phyloP scores from a whole-genome alignment of 805 yeast species.

The Clavispora phyllophila region DNA sequence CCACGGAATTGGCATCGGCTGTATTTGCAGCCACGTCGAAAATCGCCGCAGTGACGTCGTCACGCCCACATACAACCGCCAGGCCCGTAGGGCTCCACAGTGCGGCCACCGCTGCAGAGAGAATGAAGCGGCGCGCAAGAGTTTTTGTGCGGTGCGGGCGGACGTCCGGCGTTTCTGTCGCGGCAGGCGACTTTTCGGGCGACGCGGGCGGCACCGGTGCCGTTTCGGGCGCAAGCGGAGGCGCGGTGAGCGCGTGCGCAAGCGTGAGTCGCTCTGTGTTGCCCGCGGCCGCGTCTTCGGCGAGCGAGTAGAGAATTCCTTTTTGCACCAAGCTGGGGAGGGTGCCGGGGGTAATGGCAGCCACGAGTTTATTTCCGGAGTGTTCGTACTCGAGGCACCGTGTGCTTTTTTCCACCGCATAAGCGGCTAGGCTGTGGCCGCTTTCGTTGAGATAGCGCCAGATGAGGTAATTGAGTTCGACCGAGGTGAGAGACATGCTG shows the following conservation, averaged over 20 bases:
- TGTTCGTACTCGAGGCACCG: constrained; percentile 52
- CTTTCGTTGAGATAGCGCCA: constrained; percentile 92
- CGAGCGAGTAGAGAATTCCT: constrained; percentile 74
- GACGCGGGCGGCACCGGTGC: constrained; percentile 44
- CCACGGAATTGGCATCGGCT: too few species aligned
- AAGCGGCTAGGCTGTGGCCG: constrained; percentile 72
- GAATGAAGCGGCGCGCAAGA: neutral
- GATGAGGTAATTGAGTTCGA: constrained; percentile 81
- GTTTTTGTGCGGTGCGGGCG: neutral
- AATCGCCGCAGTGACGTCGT: constrained; percentile 44
- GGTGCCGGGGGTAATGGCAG: constrained; percentile 68
- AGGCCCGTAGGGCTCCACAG: constrained; percentile 54
- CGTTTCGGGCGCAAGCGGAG: constrained; percentile 50
- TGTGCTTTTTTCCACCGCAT: constrained; percentile 74
- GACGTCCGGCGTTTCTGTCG: neutral
- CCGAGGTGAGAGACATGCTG: constrained; percentile 78
- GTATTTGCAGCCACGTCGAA: constrained; percentile 25
- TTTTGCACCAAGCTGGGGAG: constrained; percentile 78
- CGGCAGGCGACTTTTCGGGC: constrained; percentile 14
- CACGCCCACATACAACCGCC: constrained; percentile 53
- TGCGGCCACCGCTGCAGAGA: constrained; percentile 42
- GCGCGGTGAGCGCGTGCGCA: constrained; percentile 50
- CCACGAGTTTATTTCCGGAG: constrained; percentile 36
- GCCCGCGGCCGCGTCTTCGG: constrained; percentile 50
- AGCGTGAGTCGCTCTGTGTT: constrained; percentile 20